Conservation (phyloP, 768 basidiomycete species). For the Suillus variegatus region DNA sequence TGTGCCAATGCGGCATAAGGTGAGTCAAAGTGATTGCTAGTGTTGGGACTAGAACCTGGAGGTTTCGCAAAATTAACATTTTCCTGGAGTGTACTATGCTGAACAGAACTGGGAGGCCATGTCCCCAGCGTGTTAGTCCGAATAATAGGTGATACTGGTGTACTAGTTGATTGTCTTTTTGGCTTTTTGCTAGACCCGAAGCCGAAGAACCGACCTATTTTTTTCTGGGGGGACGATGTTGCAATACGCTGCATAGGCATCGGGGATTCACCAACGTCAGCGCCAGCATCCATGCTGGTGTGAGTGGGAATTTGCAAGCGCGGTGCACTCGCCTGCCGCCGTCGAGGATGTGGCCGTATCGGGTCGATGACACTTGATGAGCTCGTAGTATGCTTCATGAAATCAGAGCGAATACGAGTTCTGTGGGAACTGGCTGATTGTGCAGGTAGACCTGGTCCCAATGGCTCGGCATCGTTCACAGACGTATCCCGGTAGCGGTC, state of each 20-base stretch:
- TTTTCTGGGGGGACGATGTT: slow-evolving; percentile 31
- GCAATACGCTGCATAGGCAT: slow-evolving; percentile 23
- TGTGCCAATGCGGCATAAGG: slow-evolving; percentile 46
- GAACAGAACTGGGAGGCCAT: slow-evolving; percentile 18
- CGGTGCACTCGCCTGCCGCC: slow-evolving; percentile 32
- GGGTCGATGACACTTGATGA: slow-evolving; percentile 42
- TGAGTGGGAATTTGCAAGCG: slow-evolving; percentile 42
- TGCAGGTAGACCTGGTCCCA: slow-evolving; percentile 8
- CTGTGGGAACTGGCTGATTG: slow-evolving; percentile 6
- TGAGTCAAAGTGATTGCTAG: slow-evolving; percentile 52
- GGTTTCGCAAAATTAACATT: not conserved
- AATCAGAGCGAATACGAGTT: slow-evolving; percentile 41
- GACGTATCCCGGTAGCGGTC: slow-evolving; percentile 27
- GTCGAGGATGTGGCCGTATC: slow-evolving; percentile 26
- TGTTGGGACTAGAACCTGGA: not conserved
- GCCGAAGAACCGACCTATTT: slow-evolving; percentile 44
- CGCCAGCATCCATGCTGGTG: slow-evolving; percentile 47
- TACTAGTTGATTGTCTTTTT: not conserved
- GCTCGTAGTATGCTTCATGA: slow-evolving; percentile 39
- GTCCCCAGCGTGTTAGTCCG: slow-evolving; percentile 14
- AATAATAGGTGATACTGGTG: slow-evolving; percentile 5
- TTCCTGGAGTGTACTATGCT: not conserved
- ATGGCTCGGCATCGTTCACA: not conserved
- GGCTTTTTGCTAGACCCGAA: slow-evolving; percentile 28
- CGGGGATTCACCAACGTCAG: slow-evolving; percentile 71